Conservation (phyloP, 2,329 filamentous ascomycete genomes). For the Neospermospora avenae region DNA sequence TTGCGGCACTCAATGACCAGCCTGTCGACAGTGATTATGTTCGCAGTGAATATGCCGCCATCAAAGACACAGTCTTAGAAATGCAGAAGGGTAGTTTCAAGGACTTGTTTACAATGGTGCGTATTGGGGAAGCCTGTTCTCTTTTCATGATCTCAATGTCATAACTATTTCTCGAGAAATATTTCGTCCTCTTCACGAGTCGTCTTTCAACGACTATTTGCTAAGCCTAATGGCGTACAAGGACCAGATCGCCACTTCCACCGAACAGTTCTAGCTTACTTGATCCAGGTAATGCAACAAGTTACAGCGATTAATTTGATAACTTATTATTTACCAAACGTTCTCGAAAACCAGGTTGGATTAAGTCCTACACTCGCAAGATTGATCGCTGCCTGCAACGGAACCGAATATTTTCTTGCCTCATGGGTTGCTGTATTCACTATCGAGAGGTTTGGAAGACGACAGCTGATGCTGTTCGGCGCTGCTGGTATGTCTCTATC, state of each 20-base stretch:
- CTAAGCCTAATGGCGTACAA: no score
- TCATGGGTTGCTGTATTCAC: slow-evolving; percentile 39
- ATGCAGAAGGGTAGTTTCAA: slow-evolving; percentile 34
- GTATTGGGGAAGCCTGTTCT: no score
- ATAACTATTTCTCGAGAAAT: no score
- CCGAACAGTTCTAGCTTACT: slow-evolving; percentile 48
- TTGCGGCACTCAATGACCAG: slow-evolving; percentile 41
- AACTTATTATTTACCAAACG: slow-evolving; percentile 47
- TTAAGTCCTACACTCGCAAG: slow-evolving; percentile 46
- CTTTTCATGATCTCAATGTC: no score
- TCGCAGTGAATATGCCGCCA: slow-evolving; percentile 48
- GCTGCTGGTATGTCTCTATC: slow-evolving; percentile 59
- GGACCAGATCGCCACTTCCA: slow-evolving; percentile 52
- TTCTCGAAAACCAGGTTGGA: slow-evolving; percentile 47
- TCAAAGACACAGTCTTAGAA: slow-evolving; percentile 66
- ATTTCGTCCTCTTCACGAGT: no score
- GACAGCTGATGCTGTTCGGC: slow-evolving; percentile 70
- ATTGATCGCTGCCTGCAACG: slow-evolving; percentile 52
- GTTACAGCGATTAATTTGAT: slow-evolving; percentile 43
- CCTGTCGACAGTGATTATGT: slow-evolving; percentile 49
- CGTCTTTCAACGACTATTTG: no score
- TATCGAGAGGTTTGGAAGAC: slow-evolving; percentile 58
- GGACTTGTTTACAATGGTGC: slow-evolving; percentile 44
- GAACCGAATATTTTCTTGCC: slow-evolving; percentile 43
- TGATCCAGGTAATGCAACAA: slow-evolving; percentile 52